Base-by-base conservation (phyloP, 257 asterid species). In the Nicotiana benthamiana region DNA sequence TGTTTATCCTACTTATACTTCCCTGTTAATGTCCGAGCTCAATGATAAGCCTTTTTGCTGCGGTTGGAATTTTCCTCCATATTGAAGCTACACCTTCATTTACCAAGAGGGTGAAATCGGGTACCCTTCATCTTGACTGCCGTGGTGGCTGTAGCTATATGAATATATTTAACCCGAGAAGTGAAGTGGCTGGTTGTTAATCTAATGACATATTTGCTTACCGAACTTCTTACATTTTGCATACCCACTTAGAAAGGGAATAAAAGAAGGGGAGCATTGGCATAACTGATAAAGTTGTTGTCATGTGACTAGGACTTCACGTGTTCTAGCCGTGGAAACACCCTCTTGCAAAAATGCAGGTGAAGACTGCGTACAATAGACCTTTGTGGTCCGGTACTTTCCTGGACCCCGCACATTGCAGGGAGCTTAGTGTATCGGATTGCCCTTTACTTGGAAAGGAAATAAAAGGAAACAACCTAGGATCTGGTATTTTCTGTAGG, bases 141-240 rank as follows among this genome's bases (percentile, higher is more conserved):
- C 91, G 40, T 22, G 54, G 75, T 67, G 91, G 88, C 88, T 70
- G 91, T 88, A 86, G 91, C 89, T 30, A 86, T 79, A 83, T 32
- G 28, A 30, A 1, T 28, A 0, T 80, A 28, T 20, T 40, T 40
- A 0, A 40, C 48, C 2, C 16, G 72, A 79, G 89, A 86, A 83
- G 89, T 88, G 79, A 57, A 82, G 89, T 88, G 91, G 88, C 89
- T 88, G 87, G 87, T 88, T 81, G 88, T 86, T 84, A n/a, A 20
- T 10, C 63, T 52, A 24, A 86, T 85, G 85, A 86, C 82, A 75
- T 66, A 86, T 88, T 87, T 88, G 89, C 91, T 86, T 88, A 88
- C 91, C 91, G 87, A 88, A 83, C 80, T 88, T 86, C 89, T 84
- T 75, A 88, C 82, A 86, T 81, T 77, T 9, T 34, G 75, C 18